Base-by-base conservation (phyloP, 495 filamentous ascomycete species). In the Podospora didyma region DNA sequence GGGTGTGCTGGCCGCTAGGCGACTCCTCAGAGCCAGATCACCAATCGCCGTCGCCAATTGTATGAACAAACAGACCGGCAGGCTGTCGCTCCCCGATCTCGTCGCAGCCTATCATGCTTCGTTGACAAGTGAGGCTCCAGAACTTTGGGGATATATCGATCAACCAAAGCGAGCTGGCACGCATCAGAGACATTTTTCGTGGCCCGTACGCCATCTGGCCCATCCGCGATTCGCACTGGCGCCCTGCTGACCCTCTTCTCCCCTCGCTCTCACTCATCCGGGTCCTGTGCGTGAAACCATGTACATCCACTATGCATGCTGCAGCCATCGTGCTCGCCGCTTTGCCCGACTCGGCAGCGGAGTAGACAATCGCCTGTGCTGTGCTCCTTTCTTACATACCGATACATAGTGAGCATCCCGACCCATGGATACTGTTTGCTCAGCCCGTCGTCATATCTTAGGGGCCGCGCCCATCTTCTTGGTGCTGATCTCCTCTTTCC, bases 41-140 rank as follows among this genome's bases (percentile, higher is more conserved):
- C 62, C 62, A 62, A 60, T 64, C 51, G 54, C 59, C 57, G 35
- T 57, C 46, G 62, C 65, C 65, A 59, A 53, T 59, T 55, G 64
- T 56, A 42, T 64, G 49, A 42, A 55, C 49, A 53, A 54, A 54
- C 35, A 31, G n/a, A 35, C 24, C 17, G 45, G 42, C 51, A 54
- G 45, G 46, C 59, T 42, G 49, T 46, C 28, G 21, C 55, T 51
- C 28, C 46, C 60, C 59, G 60, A 58, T 60, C 51, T 10, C 6
- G 17, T 50, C 46, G 26, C 45, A 45, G 57, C 56, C 61, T 53
- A 57, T 56, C 53, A 61, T 49, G 14, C 2, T 21, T 9, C 26
- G 44, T 48, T 39, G 35, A 49, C 41, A 42, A 21, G 21, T 57
- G 64, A 67, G 64, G 61, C 62, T 62, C 64, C 51, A 46, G 26